These are phyloP conservation scores for Xylariaceae sp. DNA, from an alignment of 2,329 filamentous ascomycete species.

Conservation along the genomic window DNA sequence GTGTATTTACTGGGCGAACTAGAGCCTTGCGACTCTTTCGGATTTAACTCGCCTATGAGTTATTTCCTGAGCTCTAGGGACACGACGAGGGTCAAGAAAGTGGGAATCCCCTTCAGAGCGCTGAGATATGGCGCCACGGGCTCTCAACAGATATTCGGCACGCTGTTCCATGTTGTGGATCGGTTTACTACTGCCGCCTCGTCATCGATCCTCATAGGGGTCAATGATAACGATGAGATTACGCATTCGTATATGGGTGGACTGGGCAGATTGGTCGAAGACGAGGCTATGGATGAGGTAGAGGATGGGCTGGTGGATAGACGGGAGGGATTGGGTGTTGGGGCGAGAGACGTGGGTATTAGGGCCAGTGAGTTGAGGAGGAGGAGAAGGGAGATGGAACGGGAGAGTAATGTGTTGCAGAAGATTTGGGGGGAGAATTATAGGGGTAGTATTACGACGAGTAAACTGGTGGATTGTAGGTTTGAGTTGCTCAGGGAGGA, in stretches of 20 bases:
- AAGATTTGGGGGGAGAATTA: slow-evolving; percentile 49
- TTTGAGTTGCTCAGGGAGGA: slow-evolving; percentile 45
- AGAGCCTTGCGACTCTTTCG: slow-evolving; percentile 45
- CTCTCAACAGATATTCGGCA: slow-evolving; percentile 45
- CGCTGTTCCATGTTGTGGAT: slow-evolving; percentile 48
- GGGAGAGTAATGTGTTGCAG: slow-evolving; percentile 39
- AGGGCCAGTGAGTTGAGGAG: not conserved
- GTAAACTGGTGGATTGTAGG: not conserved
- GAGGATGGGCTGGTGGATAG: not conserved
- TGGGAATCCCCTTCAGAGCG: slow-evolving; percentile 44
- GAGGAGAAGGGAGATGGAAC: slow-evolving; percentile 3
- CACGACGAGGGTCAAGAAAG: slow-evolving; percentile 41
- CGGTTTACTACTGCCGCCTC: slow-evolving; percentile 33
- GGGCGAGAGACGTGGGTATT: not conserved
- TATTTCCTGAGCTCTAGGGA: slow-evolving; percentile 43
- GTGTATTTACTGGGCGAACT: slow-evolving; percentile 48
- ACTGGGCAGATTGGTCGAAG: slow-evolving; percentile 13
- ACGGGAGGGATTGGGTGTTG: not conserved
- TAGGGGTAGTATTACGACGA: slow-evolving; percentile 32
- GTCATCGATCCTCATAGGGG: slow-evolving; percentile 39
- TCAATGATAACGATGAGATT: slow-evolving; percentile 37
- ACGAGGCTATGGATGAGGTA: not conserved
- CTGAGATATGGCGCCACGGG: slow-evolving; percentile 42
- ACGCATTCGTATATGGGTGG: slow-evolving; percentile 28
- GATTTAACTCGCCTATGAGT: slow-evolving; percentile 47